Percentiles rank a stretch among this genome's conserved stretches.
These are phyloP conservation scores for Candida sp. DNA, from an alignment of 1,139 yeast genomes.

Conservation along the genomic window DNA sequence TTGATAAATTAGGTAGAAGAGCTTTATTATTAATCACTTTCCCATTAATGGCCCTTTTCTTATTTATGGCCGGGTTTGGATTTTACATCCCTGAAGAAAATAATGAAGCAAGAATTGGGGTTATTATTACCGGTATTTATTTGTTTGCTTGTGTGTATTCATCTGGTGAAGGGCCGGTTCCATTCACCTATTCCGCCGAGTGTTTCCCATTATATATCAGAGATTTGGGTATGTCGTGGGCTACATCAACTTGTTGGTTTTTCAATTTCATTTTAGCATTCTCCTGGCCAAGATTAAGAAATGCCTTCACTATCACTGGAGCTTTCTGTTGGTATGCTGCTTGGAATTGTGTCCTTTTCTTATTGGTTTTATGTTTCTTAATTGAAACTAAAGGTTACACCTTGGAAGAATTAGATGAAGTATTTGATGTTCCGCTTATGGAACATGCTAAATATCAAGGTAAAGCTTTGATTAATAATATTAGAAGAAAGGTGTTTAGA, in stretches of 20 bases:
- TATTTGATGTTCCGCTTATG: constrained; percentile 53
- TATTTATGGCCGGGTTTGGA: constrained; percentile 73
- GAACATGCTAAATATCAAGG: constrained; percentile 58
- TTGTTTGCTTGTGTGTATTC: constrained; percentile 73
- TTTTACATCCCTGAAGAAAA: constrained; percentile 55
- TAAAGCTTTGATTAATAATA: constrained; percentile 35
- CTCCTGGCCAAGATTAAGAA: constrained; percentile 75
- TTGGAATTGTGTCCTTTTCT: constrained; percentile 77
- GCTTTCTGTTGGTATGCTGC: constrained; percentile 91
- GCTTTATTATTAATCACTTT: constrained; percentile 66
- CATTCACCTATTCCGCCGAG: constrained; percentile 87
- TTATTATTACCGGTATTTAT: constrained; percentile 70
- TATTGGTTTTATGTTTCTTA: constrained; percentile 60
- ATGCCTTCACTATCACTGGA: constrained; percentile 71
- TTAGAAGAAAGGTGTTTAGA: constrained; percentile 41
- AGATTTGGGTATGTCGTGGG: constrained; percentile 83
- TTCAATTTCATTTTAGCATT: constrained; percentile 78
- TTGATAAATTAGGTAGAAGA: constrained; percentile 78
- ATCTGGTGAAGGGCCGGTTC: constrained; percentile 88
- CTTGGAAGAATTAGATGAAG: constrained; percentile 70
- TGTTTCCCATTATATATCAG: constrained; percentile 79
- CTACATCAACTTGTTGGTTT: constrained; percentile 85
- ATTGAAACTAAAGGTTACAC: constrained; percentile 73
- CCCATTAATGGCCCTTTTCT: constrained; percentile 69
- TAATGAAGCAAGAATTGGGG: constrained; percentile 54